Percentiles rank a stretch among this genome's conserved stretches.
phyloP scores from a whole-genome alignment of 768 basidiomycete species.

The Boletus reticulatus region DNA sequence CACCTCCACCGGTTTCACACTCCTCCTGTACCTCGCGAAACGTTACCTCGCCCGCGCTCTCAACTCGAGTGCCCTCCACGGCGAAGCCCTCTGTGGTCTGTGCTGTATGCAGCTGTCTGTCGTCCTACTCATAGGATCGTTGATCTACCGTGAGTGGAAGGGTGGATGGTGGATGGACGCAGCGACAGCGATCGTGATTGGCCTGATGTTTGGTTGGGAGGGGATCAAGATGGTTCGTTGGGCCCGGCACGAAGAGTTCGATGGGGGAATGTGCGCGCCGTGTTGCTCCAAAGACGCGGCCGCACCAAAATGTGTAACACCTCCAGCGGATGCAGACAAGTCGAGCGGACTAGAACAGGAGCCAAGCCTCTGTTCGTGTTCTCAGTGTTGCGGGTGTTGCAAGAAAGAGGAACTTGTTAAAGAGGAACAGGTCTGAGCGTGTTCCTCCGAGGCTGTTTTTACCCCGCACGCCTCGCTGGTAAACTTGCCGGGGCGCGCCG shows the following conservation, averaged over 20 bases:
- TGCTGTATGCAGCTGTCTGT: slow-evolving; percentile 43
- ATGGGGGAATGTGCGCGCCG: slow-evolving; percentile 38
- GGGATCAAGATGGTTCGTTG: slow-evolving; percentile 43
- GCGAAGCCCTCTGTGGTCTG: slow-evolving; percentile 44
- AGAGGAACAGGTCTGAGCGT: slow-evolving; percentile 8
- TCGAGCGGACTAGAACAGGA: background rate
- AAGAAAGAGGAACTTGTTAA: background rate
- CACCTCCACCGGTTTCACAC: slow-evolving; percentile 37
- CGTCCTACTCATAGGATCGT: slow-evolving; percentile 41
- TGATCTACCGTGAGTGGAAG: slow-evolving; percentile 39
- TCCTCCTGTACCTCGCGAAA: slow-evolving; percentile 44
- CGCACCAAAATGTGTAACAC: background rate
- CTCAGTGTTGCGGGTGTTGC: background rate
- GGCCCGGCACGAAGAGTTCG: slow-evolving; percentile 34
- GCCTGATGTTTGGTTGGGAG: slow-evolving; percentile 44
- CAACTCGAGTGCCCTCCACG: slow-evolving; percentile 43
- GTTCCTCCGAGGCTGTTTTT: background rate
- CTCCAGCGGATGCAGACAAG: slow-evolving; percentile 1
- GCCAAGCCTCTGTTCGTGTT: background rate
- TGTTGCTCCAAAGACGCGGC: background rate
- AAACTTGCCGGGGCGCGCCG: too few relatives aligned
- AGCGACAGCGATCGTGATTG: slow-evolving; percentile 41
- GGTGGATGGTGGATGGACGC: slow-evolving; percentile 52
- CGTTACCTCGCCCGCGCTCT: slow-evolving; percentile 43
- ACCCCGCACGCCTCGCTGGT: background rate